Evolutionary conservation across 2,329 filamentous ascomycete species (phyloP), one percentile per base, ranked within the genome.

Genomic region (Diaporthe vexans): DNA sequence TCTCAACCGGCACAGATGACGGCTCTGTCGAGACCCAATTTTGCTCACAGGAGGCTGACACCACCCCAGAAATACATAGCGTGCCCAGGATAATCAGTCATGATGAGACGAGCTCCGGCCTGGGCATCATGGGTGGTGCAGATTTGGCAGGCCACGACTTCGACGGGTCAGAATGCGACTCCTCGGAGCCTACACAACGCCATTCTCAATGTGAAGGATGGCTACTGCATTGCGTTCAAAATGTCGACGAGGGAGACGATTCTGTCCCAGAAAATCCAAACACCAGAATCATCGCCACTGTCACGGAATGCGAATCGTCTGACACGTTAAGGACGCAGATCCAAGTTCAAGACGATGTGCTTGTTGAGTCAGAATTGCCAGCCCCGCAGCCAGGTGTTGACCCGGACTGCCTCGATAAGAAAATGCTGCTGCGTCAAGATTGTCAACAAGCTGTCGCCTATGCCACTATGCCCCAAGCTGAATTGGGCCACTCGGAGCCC

Each of bases 151-250:
- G 33, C 54, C 24, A 52, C 37, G 29, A 15, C 8, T 37, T 61
- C 19, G 46, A 48, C 15, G 35, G 1, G 4, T 48, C 59, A 46
- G 61, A 48, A 24, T 52, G 5, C 37, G 35, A 52, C 1, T 40
- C 46, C 21, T 61, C 54, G 4, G 54, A 51, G n/a, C 24, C 3
- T 33, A 26, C 35, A 46, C 52, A 33, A 65, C 61, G 37, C 21
- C 26, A 43, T 21, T 19, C 35, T 8, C 56, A 33, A 21, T 9
- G 37, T 8, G 63, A 70, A 51, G 73, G 73, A 13, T 74, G 73
- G 73, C 33, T 74, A 9, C 21, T 72, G 2, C 54, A 74, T 35
- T 74, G 33, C 13, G 59, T 59, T 3, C 59, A 74, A 43, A 26
- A 33, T 1, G 35, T 33, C 21, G 24, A 54, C 10, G 58, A 59